These are phyloP conservation scores for Dysphania ambrosioides DNA, from an alignment of 148 eudicot genomes.

Conservation along the genomic window DNA sequence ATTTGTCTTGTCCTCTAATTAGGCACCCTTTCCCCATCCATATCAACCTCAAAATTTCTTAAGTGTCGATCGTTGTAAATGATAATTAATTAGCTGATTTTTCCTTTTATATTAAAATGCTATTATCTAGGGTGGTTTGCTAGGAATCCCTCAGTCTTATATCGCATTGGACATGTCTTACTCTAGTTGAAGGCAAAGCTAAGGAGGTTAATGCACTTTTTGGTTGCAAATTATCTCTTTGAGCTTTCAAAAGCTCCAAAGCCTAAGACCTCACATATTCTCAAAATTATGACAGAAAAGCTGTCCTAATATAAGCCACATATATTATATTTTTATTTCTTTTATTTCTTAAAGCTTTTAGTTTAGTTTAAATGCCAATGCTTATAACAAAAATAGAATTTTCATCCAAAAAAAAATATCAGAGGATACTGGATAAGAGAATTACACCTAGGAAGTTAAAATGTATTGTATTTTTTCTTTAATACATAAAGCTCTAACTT, in stretches of 20 bases:
- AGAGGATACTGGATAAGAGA: too few species aligned
- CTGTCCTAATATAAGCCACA: slow-evolving; percentile 70
- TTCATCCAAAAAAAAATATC: too few species aligned
- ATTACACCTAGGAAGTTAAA: too few species aligned
- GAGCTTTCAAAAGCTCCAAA: slow-evolving; percentile 62
- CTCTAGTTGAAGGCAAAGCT: slow-evolving; percentile 62
- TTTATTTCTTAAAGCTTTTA: too few species aligned
- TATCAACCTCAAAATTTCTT: neutral
- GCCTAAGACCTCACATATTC: slow-evolving; percentile 50
- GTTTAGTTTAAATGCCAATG: neutral
- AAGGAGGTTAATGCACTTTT: slow-evolving; percentile 51
- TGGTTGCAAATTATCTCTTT: slow-evolving; percentile 84
- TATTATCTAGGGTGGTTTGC: slow-evolving; percentile 69
- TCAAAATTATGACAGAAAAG: slow-evolving; percentile 50
- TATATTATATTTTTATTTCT: neutral
- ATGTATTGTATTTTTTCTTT: too few species aligned
- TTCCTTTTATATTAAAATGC: neutral
- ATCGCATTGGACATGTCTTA: slow-evolving; percentile 68
- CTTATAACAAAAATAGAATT: too few species aligned
- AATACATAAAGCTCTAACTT: too few species aligned
- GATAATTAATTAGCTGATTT: slow-evolving; percentile 4
- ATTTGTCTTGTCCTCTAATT: too few species aligned
- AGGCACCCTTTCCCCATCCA: too few species aligned
- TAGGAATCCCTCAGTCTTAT: slow-evolving; percentile 68
- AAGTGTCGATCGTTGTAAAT: neutral